Base-by-base conservation (phyloP, 441 rosid genomes). In the Populus hybrid region DNA sequence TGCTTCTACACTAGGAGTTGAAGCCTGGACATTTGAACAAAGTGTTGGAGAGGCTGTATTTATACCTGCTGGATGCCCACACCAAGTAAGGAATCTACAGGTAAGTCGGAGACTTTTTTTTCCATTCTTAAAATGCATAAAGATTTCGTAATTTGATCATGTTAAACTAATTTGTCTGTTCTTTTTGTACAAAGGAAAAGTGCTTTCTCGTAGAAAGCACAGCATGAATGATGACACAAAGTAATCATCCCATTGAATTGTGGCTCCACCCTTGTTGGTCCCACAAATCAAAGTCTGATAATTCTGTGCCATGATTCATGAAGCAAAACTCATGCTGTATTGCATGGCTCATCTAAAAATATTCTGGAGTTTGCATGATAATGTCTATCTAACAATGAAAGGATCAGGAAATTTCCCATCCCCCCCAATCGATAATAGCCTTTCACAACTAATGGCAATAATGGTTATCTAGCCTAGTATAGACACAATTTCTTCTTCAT, bases 11-110 rank as follows among this genome's bases (percentile, higher is more conserved):
- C 0, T 69, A 95, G 99, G 93, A 73, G 82, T 94, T 32, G 97
- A 94, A 85, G 94, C 99, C 8, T 94, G 99, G 99, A 92, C 97
- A 24, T 95, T 95, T 75, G 91, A 86, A 65, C 99, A 94, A 75
- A 82, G 75, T 40, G 81, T 91, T 20, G 98, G 99, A 34, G 97
- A 92, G 75, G 99, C 97, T 14, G 95, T 95, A 50, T 93, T 30
- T 30, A 30, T 30, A 30, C 32, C 32, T 30, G 32, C 32, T 30
- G 32, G 32, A 30, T 30, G 32, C 80, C 97, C 98, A 2, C 98
- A 95, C 82, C 99, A 95, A 90, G 99, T 94, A 64, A 86, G 98
- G 71, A 95, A 95, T 80, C 92, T 94, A 57, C 92, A 87, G 97
- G 99, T 92, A 59, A 69, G 35, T 64, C 42, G 32, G 10, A n/a